Percentiles rank a stretch among this genome's conserved stretches.
These are phyloP conservation scores for Salvia miltiorrhiza DNA, from an alignment of 257 asterid genomes.

Conservation along the genomic window DNA sequence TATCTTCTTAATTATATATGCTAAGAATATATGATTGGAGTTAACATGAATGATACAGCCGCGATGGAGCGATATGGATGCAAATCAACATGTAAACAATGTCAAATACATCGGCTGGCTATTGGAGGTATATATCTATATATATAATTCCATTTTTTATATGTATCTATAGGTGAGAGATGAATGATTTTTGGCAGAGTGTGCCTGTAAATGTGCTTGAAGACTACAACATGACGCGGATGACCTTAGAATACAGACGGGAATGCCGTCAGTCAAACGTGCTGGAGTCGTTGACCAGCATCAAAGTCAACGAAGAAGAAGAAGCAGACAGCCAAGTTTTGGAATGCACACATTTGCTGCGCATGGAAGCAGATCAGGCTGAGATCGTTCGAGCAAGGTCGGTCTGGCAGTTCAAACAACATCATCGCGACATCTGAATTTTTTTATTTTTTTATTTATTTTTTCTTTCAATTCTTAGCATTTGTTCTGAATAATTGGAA, in stretches of 20 bases:
- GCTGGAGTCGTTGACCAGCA: conserved; percentile 52
- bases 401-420: conserved; percentile 46
- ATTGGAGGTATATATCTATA: conserved; percentile 50
- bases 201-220: conserved; percentile 53
- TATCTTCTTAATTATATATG: no score
- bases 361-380: conserved; percentile 59
- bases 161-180: no score
- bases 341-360: conserved; percentile 66
- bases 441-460: no score
- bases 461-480: not conserved
- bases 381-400: conserved; percentile 72
- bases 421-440: not conserved
- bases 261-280: conserved; percentile 63
- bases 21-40: no score
- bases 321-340: not conserved
- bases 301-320: not conserved
- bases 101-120: conserved; percentile 92
- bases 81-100: conserved; percentile 82
- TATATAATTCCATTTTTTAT: no score
- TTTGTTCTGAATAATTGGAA: not conserved
- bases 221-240: conserved; percentile 43
- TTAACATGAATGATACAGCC: conserved; percentile 39
- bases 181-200: conserved; percentile 34
- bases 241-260: conserved; percentile 62
- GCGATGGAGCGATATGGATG: conserved; percentile 94